Base-by-base conservation (phyloP, 1,284 basidiomycete species). In the Apiotrichum laibachii region DNA sequence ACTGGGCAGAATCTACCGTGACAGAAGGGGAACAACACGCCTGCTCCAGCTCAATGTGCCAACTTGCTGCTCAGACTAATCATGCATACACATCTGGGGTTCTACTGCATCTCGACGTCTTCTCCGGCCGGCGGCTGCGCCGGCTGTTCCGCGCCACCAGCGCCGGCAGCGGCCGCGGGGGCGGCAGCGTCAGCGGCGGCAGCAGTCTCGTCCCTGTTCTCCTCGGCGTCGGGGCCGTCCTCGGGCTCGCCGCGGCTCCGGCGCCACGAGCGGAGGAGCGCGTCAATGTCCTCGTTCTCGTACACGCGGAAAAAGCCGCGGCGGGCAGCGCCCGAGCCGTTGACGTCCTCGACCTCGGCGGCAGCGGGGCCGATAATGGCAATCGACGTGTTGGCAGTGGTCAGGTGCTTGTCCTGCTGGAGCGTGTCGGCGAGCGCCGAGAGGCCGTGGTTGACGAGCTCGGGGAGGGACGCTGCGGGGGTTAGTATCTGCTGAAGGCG, bases 391-490 rank as follows among this genome's bases (percentile, higher is more conserved):
- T 98, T 98, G 71, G 88, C 85, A 66, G 87, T 81, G 10, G 88
- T 93, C 57, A 97, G 86, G 72, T 90, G 91, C 77, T 97, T 98
- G 82, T 97, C 94, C 75, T 98, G 94, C 73, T 97, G 94, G 40
- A 98, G 84, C 4, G 94, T 96, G 77, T 97, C 94, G 49, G 92
- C 87, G 19, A 98, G 84, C 9, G 94, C 92, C 63, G 92, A 89
- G 37, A 98, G 83, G 26, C 94, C 94, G 73, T 98, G 94, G 66
- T 85, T 85, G 77, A 97, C 87, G 47, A 98, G 82, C 48, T 91
- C 86, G 71, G 93, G 89, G 50, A 96, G 81, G 45, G 85, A 83
- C 72, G 86, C 92, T 92, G 62, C 57, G 15, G 21, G 10, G 15
- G 48, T 61, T 18, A 61, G 59, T 50, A 13, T 8, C 18, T 11